Conservation (phyloP, 2,329 filamentous ascomycete species). For the Aspergillus proliferans region DNA sequence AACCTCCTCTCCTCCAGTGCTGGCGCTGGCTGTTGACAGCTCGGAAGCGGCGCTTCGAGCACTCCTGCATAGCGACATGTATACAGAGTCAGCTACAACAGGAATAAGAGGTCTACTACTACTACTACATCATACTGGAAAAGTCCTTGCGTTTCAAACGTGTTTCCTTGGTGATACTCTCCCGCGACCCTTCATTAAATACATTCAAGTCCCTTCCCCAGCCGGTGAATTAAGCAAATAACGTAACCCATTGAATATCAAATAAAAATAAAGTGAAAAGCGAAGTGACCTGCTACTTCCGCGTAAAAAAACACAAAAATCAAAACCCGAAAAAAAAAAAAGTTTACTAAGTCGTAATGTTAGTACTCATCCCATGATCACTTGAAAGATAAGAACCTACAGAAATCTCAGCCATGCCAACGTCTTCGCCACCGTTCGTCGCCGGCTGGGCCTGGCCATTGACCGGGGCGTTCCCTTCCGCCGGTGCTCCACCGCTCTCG, state of each 20-base stretch:
- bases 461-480: conserved; percentile 38
- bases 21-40: no score
- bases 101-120: no score
- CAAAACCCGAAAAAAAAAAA: no score
- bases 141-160: not conserved
- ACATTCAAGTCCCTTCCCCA: not conserved
- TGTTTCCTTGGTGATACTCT: not conserved
- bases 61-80: no score
- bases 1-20: no score
- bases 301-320: not conserved
- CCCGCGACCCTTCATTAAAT: not conserved
- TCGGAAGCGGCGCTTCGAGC: no score
- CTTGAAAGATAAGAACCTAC: conserved; percentile 26
- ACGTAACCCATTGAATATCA: no score
- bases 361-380: not conserved
- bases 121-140: not conserved
- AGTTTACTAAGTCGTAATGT: no score
- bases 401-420: conserved; percentile 53
- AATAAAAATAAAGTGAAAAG: not conserved
- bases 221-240: no score
- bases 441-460: conserved; percentile 44
- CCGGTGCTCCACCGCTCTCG: conserved; percentile 29
- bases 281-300: not conserved
- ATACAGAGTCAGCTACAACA: no score
- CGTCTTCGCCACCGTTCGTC: conserved; percentile 46